Evolutionary conservation across 176 grass and related monocot species (phyloP), one percentile per base, ranked within the genome.

Genomic region (Bolboschoenus planiculmis): DNA sequence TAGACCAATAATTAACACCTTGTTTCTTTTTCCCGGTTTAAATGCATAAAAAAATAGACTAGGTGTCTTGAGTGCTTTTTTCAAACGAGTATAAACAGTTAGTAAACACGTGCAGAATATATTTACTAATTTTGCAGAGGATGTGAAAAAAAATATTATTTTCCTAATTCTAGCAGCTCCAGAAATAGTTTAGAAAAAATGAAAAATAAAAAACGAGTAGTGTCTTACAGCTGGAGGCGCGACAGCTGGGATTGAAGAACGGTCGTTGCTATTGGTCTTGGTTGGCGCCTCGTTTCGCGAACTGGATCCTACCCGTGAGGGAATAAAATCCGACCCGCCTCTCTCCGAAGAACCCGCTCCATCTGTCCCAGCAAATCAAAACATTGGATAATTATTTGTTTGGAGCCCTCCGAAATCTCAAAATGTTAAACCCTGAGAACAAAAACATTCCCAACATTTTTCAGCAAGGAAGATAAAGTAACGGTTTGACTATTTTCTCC

Each of bases 211-310:
- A 23, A 29, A 13, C n/a, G 9, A 64, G 54, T 30, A 65, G 54
- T 39, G 54, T 72, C 31, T 88, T 61, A 88, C 84, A 64, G 78
- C 56, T 83, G 78, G 70, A 85, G 88, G 80, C 55, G 84, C 81
- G 61, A 82, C 87, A 54, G 92, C 80, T 11, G 85, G 71, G 54
- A 62, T 56, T 48, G 87, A 61, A 85, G 72, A 83, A 15, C 60
- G 57, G 43, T 66, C 91, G 37, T 63, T 37, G 57, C 7, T 87
- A 55, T 70, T 78, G 44, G 67, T 56, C 77, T 61, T 92, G 23
- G 83, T 39, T 51, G 73, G 85, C 51, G 84, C 89, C 60, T 86
- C 81, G 10, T 29, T 71, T 35, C 81, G 23, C 39, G 85, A 81
- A 78, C 83, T 88, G 44, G 73, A 33, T 93, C 80, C 78, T 40